Evolutionary conservation across 768 basidiomycete genomes (phyloP).

Genomic region (Podaxis rugospora): DNA sequence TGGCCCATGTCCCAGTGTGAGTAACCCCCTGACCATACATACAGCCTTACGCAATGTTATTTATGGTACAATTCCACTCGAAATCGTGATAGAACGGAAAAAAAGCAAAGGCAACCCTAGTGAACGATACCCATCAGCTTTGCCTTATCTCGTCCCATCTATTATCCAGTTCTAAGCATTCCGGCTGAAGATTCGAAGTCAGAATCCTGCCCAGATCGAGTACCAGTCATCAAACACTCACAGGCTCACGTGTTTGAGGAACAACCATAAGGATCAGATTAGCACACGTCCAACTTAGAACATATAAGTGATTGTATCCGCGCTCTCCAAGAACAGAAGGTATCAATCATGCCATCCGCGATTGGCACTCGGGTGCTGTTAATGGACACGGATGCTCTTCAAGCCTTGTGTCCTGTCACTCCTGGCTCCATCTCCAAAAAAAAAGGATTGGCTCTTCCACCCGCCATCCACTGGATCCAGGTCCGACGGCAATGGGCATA

Average conservation of each 20-base stretch:
- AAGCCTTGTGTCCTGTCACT: background rate
- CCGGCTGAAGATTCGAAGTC: background rate
- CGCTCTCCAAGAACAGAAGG: background rate
- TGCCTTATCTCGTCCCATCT: background rate
- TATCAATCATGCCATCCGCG: background rate
- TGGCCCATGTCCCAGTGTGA: background rate
- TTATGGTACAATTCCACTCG: background rate
- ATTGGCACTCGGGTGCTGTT: conserved; percentile 8
- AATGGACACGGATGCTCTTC: conserved; percentile 8
- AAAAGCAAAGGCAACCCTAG: too few species aligned
- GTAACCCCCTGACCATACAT: background rate
- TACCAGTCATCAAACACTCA: background rate
- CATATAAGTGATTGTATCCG: conserved; percentile 1
- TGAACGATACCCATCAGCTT: background rate
- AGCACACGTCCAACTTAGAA: background rate
- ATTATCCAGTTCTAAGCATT: background rate
- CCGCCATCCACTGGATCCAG: background rate
- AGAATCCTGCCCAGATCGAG: background rate
- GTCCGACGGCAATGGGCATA: background rate
- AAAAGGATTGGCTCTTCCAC: background rate
- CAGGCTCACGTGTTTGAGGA: background rate
- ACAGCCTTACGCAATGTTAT: background rate
- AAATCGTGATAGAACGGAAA: background rate
- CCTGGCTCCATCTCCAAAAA: background rate
- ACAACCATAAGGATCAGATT: background rate